Conservation (phyloP, 2,329 filamentous ascomycete genomes). For the Colletotrichum tabaci region DNA sequence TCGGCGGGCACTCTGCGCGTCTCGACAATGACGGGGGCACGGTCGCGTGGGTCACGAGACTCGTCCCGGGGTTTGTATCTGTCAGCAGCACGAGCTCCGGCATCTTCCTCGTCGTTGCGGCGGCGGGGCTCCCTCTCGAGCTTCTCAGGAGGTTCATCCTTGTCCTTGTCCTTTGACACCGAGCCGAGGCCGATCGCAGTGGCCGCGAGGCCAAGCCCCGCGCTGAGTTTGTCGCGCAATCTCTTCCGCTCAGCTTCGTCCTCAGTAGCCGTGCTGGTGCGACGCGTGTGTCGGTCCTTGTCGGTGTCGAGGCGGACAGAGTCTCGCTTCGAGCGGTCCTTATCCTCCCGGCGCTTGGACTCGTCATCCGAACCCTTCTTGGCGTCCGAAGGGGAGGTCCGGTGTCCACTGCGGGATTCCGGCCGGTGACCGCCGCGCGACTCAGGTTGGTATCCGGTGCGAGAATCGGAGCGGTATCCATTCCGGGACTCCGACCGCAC, state of each 20-base stretch:
- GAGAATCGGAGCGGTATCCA: slow-evolving; percentile 47
- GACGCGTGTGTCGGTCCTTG: slow-evolving; percentile 48
- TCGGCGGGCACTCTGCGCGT: slow-evolving; percentile 39
- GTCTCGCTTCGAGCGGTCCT: slow-evolving; percentile 35
- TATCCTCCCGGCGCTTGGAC: slow-evolving; percentile 39
- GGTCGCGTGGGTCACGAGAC: slow-evolving; percentile 38
- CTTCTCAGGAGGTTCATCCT: slow-evolving; percentile 53
- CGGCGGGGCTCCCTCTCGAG: slow-evolving; percentile 41
- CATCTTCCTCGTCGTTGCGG: slow-evolving; percentile 39
- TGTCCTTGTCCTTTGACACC: slow-evolving; percentile 56
- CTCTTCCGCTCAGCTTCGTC: slow-evolving; percentile 60
- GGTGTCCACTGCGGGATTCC: slow-evolving; percentile 38
- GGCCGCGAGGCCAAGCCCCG: slow-evolving; percentile 64
- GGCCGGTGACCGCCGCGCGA: slow-evolving; percentile 47
- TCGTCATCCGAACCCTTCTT: slow-evolving; percentile 43
- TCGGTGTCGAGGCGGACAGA: slow-evolving; percentile 38
- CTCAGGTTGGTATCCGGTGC: slow-evolving; percentile 56
- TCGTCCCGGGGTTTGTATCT: slow-evolving; percentile 49
- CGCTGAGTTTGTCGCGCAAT: slow-evolving; percentile 63
- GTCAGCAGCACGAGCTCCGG: slow-evolving; percentile 47
- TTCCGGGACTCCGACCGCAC: slow-evolving; percentile 47
- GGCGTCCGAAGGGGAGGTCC: slow-evolving; percentile 36
- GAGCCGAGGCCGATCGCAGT: slow-evolving; percentile 62
- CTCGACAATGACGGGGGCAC: slow-evolving; percentile 44
- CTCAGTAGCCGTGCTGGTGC: slow-evolving; percentile 49